These are phyloP conservation scores for Elsinoe perseae DNA, from an alignment of 2,329 filamentous ascomycete species.

Conservation along the genomic window DNA sequence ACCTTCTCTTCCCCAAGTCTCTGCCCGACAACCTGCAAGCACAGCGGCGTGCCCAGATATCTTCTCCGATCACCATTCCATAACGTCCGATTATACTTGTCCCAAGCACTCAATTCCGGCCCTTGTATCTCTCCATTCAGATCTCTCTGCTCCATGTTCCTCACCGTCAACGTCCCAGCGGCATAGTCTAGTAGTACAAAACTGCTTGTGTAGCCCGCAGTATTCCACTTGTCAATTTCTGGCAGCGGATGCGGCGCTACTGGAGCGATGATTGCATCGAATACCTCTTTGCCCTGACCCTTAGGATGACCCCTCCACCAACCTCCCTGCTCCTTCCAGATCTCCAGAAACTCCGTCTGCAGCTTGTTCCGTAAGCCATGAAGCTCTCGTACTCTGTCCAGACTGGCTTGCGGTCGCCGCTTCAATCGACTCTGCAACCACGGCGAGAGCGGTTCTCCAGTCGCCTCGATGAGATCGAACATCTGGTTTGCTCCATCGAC, in stretches of 20 bases:
- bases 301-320: conserved; percentile 25
- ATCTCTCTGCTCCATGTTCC: conserved; percentile 43
- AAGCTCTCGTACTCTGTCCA: conserved; percentile 45
- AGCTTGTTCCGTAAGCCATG: conserved; percentile 47
- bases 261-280: conserved; percentile 58
- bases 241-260: conserved; percentile 58
- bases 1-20: conserved; percentile 49
- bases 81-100: conserved; percentile 51
- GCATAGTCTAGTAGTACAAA: conserved; percentile 58
- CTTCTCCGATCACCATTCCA: conserved; percentile 49
- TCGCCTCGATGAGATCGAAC: conserved; percentile 50
- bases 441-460: conserved; percentile 50
- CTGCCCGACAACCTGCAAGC: conserved; percentile 51
- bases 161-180: conserved; percentile 50
- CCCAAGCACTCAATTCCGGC: conserved; percentile 45
- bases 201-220: conserved; percentile 53
- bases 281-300: conserved; percentile 23
- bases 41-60: conserved; percentile 48
- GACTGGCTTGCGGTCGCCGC: conserved; percentile 40
- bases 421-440: conserved; percentile 50
- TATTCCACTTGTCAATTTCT: conserved; percentile 55
- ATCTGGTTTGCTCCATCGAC: conserved; percentile 50
- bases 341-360: conserved; percentile 48
- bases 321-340: conserved; percentile 46
- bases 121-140: conserved; percentile 40